Percentiles rank a stretch among this genome's conserved stretches.
phyloP scores from a whole-genome alignment of 495 filamentous ascomycete species.

The Tuber calosporum region DNA sequence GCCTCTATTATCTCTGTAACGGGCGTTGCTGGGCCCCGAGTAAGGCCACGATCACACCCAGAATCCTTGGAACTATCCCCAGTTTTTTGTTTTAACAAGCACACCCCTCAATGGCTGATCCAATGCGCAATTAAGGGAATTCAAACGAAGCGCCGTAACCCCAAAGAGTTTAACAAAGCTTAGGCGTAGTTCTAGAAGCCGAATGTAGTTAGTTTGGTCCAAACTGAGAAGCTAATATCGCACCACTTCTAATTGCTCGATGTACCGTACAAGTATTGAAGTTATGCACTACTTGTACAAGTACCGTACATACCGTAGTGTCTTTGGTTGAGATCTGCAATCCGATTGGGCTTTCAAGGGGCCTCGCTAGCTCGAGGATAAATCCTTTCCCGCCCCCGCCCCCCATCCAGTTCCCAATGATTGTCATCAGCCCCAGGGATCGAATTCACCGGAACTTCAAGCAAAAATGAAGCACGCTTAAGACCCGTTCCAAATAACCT shows the following conservation, averaged over 20 bases:
- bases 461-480: neutral
- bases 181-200: neutral
- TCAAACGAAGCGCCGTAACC: neutral
- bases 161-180: neutral
- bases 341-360: neutral
- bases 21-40: neutral
- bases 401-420: neutral
- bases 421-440: neutral
- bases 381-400: neutral
- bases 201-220: neutral
- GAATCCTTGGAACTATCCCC: neutral
- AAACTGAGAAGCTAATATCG: neutral
- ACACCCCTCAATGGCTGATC: neutral
- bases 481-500: neutral
- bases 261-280: neutral
- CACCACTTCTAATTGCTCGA: neutral
- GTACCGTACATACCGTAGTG: too few relatives aligned
- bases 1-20: neutral
- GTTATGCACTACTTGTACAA: neutral
- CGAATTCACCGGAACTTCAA: neutral
- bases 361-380: neutral
- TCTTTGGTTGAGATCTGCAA: neutral
- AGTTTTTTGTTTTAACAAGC: neutral
- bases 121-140: neutral
- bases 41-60: neutral